Base-by-base conservation (phyloP, 108 stramenopile species). In the Pseudonitzschia multiseries region DNA sequence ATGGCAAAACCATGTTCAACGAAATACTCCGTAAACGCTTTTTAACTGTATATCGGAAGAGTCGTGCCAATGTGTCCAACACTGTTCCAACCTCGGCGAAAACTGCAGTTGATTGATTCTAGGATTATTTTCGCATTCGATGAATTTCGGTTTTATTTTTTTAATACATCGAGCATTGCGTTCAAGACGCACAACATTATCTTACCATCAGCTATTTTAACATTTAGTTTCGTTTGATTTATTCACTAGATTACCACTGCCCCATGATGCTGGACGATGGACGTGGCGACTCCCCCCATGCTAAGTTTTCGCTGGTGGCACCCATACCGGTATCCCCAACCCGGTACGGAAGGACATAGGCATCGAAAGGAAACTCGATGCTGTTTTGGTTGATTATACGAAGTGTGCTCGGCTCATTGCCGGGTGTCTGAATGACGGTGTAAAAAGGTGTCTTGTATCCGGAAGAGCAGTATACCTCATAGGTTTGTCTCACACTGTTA, bases 401-500 rank as follows among this genome's bases (percentile, higher is more conserved):
- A 13, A 62, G 36, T 5, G 61, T 62, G n/a, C 61, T 15, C 9
- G 61, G 61, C 32, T 40, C 20, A 4, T 13, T 18, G 12, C 61
- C 61, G 0, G 61, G 61, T 40, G 61, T 62, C 36, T 62, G 32
- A 62, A 62, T 62, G 31, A 62, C 61, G 22, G 61, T 62, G n/a
- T 40, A 62, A 40, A 62, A 62, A 9, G 61, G 61, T 15, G 61
- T 62, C n/a, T 62, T 62, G 22, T 62, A 62, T 40, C 61, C 61
- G 6, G 61, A 62, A 8, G 61, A 62, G 36, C 61, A 62, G 29
- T 62, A 62, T 0, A 62, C 61, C n/a, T 62, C 61, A 33, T 62
- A 62, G 4, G 61, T 62, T 62, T 62, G 61, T 62, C 61, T 33
- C 32, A 62, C 61, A n/a, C 61, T 62, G 41, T 62, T 62, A 0